A percentile compares a stretch with the other conserved stretches of the same genome.
Evolutionary conservation across 805 yeast species (phyloP).

Genomic region (Ogataea neopini): DNA sequence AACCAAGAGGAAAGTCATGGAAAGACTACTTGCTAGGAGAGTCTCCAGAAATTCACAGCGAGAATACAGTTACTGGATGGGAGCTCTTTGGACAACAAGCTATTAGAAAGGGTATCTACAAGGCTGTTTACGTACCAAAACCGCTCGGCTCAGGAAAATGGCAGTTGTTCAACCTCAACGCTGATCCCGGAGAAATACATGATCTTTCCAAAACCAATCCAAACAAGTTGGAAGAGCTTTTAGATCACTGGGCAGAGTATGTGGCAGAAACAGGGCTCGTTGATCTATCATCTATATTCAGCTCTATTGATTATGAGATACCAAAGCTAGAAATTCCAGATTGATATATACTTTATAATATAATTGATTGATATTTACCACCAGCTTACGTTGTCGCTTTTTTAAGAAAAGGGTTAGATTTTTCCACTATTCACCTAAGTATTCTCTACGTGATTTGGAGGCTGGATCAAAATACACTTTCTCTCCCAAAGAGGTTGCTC

Average conservation of each 20-base stretch:
- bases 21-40: slow-evolving; percentile 36
- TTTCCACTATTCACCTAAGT: no score
- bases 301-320: not conserved
- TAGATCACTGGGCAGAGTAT: slow-evolving; percentile 51
- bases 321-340: slow-evolving; percentile 2
- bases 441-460: slow-evolving; percentile 1
- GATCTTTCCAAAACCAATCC: slow-evolving; percentile 43
- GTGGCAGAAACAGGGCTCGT: slow-evolving; percentile 54
- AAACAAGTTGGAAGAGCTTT: slow-evolving; percentile 41
- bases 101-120: slow-evolving; percentile 49
- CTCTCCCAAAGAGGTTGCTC: not conserved
- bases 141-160: slow-evolving; percentile 51
- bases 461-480: not conserved
- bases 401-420: no score
- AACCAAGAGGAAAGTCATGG: slow-evolving; percentile 50
- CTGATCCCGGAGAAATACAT: slow-evolving; percentile 48
- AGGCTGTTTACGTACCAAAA: slow-evolving; percentile 49
- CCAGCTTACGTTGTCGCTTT: no score
- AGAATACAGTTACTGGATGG: slow-evolving; percentile 53
- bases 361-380: no score
- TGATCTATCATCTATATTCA: slow-evolving; percentile 25
- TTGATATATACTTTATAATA: no score
- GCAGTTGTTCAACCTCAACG: slow-evolving; percentile 46
- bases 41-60: slow-evolving; percentile 38
- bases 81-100: slow-evolving; percentile 60